Evolutionary conservation across 306 rosid genomes (phyloP).

Genomic region (Cucurbita argyrosperma): DNA sequence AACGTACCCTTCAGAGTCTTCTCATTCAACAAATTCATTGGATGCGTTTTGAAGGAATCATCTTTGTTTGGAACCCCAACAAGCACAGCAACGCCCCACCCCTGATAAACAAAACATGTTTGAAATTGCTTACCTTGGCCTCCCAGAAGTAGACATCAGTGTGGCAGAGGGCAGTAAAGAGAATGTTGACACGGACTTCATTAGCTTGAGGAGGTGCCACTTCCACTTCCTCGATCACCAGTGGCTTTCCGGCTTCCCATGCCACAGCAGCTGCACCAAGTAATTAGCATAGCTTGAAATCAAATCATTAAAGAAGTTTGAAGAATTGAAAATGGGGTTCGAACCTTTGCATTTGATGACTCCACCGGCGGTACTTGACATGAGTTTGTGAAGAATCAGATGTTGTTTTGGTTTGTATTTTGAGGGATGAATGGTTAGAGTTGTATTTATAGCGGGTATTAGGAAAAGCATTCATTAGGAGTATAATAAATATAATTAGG

Average conservation of each 20-base stretch:
- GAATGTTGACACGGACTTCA: constrained; percentile 36
- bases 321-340: neutral
- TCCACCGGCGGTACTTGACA: constrained; percentile 35
- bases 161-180: constrained; percentile 35
- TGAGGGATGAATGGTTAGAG: too few relatives aligned
- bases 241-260: constrained; percentile 43
- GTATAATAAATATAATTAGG: too few relatives aligned
- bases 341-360: constrained; percentile 62
- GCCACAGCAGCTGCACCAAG: constrained; percentile 33
- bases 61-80: constrained; percentile 84
- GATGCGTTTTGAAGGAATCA: constrained; percentile 68
- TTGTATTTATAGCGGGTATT: too few relatives aligned
- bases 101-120: constrained; percentile 18
- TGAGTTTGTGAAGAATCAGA: neutral
- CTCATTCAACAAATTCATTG: constrained; percentile 50
- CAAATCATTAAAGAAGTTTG: neutral
- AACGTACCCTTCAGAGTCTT: constrained; percentile 88
- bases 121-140: constrained; percentile 17
- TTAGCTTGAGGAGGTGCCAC: constrained; percentile 36
- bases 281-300: too few relatives aligned
- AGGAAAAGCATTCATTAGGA: too few relatives aligned
- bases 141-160: constrained; percentile 44
- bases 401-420: too few relatives aligned
- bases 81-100: constrained; percentile 89
- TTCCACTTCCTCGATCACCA: constrained; percentile 36